Percentiles rank a stretch among this genome's conserved stretches.
Evolutionary conservation across 2,329 filamentous ascomycete species (phyloP).

Genomic region (Fusarium floridanum): DNA sequence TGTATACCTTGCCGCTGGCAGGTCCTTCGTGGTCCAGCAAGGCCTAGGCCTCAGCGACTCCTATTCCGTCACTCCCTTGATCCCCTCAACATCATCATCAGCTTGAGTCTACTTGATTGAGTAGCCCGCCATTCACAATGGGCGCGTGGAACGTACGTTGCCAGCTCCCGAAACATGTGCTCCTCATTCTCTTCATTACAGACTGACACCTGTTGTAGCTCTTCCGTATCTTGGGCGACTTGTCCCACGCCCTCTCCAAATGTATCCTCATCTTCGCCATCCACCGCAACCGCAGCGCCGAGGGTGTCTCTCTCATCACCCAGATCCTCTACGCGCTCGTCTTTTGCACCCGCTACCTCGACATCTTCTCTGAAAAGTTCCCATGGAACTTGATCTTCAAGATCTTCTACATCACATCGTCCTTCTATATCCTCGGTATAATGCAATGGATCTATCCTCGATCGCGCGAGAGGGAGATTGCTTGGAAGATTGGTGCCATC

Average conservation of each 20-base stretch:
- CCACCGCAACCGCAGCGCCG: constrained; percentile 87
- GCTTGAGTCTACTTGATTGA: constrained; percentile 29
- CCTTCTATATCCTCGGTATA: constrained; percentile 85
- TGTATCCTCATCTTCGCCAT: constrained; percentile 92
- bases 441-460: constrained; percentile 91
- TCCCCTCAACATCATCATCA: constrained; percentile 4
- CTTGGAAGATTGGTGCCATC: constrained; percentile 89
- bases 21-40: constrained; percentile 32
- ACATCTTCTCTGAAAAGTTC: constrained; percentile 74
- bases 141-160: constrained; percentile 56
- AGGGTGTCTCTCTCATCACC: constrained; percentile 92
- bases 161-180: not conserved
- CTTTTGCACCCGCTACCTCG: constrained; percentile 88
- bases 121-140: constrained; percentile 50
- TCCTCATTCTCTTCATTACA: not conserved
- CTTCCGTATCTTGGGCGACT: constrained; percentile 84
- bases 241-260: constrained; percentile 89
- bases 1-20: constrained; percentile 10
- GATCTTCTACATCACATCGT: constrained; percentile 87
- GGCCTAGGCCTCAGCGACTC: constrained; percentile 3
- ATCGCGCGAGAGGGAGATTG: constrained; percentile 89
- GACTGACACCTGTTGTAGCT: constrained; percentile 54
- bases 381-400: constrained; percentile 86
- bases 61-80: constrained; percentile 12
- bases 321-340: constrained; percentile 89